Evolutionary conservation across 805 yeast genomes (phyloP), one percentile per base, ranked within the genome.

Genomic region (Monosporozyma siamensis): DNA sequence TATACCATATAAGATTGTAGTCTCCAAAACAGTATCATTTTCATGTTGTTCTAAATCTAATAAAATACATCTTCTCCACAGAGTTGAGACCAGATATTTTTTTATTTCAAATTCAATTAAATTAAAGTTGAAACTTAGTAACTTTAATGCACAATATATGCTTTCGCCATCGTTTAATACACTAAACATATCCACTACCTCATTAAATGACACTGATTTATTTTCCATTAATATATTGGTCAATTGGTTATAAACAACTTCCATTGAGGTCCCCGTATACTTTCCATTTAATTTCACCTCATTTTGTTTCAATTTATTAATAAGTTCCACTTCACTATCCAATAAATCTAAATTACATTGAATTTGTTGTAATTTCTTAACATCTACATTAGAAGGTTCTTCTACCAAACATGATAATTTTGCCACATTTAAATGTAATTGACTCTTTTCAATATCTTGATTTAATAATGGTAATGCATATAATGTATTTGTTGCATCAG

Each of bases 381-480:
- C 54, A 17, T 26, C 36, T 17, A 45, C 30, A 4, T 45, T 45
- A 2, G 21, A 32, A 2, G 45, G 39, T 3, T 48, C 53, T 1
- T 69, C 57, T 0, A 78, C 79, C 15, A 83, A 54, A 1, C 75
- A 67, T 2, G 85, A 64, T 18, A 88, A 61, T 58, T 87, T 87
- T 2, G 94, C 89, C 39, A 87, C 61, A 44, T 86, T 81, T 45
- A 79, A 68, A 48, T 78, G 78, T 18, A 82, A 52, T 50, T 72
- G 76, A 10, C 46, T 42, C 49, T 71, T 72, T 10, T 61, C 61
- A 35, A 70, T 65, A 8, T 62, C 53, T 21, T 74, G 76, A 14
- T 70, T 71, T 2, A 56, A 47, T 3, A 68, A 57, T 4, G 70
- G 64, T 22, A 75, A 70, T 1, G 61, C 54, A 3, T 66, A 52